Evolutionary conservation across 257 asterid genomes (phyloP).

Genomic region (Gynochthodes officinalis): DNA sequence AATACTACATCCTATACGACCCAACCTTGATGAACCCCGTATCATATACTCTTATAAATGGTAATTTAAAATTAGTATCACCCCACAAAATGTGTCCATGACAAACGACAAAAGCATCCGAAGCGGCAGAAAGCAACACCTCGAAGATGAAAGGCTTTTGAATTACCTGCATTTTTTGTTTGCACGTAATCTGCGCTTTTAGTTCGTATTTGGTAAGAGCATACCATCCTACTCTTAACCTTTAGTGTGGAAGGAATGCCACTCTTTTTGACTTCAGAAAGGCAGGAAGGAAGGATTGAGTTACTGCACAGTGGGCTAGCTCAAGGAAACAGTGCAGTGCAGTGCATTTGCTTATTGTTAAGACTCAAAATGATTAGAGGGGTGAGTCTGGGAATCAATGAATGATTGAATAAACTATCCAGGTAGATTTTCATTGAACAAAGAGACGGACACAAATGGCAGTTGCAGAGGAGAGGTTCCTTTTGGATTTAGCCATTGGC

Average conservation of each 20-base stretch:
- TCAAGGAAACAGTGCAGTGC: no score
- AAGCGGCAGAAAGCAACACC: slow-evolving; percentile 29
- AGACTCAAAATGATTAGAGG: no score
- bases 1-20: no score
- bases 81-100: not conserved
- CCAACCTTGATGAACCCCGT: no score
- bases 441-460: no score
- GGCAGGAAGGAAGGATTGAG: no score
- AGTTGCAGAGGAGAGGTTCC: not conserved
- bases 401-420: no score
- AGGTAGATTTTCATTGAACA: not conserved
- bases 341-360: no score
- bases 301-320: no score
- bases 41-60: no score
- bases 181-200: not conserved
- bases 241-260: not conserved
- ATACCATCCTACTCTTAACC: not conserved
- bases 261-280: no score
- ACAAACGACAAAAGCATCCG: slow-evolving; percentile 25
- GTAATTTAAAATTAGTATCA: not conserved
- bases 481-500: slow-evolving; percentile 38
- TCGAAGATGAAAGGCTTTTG: not conserved
- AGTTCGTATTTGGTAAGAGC: not conserved
- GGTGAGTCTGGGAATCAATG: no score
- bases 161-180: not conserved